Evolutionary conservation across 352 stramenopile genomes (phyloP).

Genomic region (Achlya hypogyna): DNA sequence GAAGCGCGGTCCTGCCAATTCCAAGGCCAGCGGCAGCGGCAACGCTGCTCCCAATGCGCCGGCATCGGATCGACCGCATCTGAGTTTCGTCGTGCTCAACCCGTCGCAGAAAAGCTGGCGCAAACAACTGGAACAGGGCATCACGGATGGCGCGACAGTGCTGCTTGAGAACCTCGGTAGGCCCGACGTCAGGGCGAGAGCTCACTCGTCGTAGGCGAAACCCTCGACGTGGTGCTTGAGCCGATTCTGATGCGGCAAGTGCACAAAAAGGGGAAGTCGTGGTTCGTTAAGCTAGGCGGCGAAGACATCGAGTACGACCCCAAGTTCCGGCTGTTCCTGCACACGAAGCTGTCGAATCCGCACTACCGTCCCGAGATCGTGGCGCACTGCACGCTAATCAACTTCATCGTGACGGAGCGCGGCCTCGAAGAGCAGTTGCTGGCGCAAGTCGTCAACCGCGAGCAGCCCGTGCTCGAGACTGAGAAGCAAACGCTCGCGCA

Average conservation of each 20-base stretch:
- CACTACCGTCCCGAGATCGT: conserved; percentile 89
- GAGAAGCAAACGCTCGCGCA: conserved; percentile 83
- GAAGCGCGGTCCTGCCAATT: neutral
- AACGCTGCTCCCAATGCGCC: neutral
- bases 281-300: conserved; percentile 80
- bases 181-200: neutral
- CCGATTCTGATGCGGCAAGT: conserved; percentile 84
- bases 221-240: conserved; percentile 81
- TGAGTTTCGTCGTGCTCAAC: conserved; percentile 57
- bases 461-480: conserved; percentile 83
- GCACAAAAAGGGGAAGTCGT: conserved; percentile 80
- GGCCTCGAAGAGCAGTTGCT: conserved; percentile 87
- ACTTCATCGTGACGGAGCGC: conserved; percentile 90
- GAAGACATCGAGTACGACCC: conserved; percentile 87
- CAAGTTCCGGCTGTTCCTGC: conserved; percentile 81
- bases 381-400: conserved; percentile 89
- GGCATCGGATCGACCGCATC: neutral
- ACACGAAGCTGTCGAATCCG: conserved; percentile 89
- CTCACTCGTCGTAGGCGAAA: conserved; percentile 31
- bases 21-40: neutral
- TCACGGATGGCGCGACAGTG: conserved; percentile 64
- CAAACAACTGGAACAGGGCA: conserved; percentile 60
- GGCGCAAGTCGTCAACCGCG: conserved; percentile 81
- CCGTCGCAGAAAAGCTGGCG: conserved; percentile 70
- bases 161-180: conserved; percentile 83